phyloP scores from a whole-genome alignment of 2,329 filamentous ascomycete species.

The Emericellopsis cladophorae region DNA sequence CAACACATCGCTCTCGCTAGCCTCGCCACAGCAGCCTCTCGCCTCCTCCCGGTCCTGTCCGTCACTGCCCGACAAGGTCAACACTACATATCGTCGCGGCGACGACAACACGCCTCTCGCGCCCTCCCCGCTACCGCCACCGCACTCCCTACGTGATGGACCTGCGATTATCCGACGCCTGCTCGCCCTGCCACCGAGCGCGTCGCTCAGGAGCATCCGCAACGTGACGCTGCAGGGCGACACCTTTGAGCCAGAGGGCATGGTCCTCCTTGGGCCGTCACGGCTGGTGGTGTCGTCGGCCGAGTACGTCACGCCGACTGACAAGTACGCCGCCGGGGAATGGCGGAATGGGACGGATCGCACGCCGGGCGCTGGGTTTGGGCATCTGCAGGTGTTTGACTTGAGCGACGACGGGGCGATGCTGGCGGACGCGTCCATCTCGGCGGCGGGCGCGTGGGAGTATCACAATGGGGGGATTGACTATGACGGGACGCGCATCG shows the following conservation, averaged over 20 bases:
- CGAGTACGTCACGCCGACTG: conserved; percentile 22
- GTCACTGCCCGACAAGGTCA: not conserved
- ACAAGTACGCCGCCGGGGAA: conserved; percentile 6
- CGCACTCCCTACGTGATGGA: not conserved
- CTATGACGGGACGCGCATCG: conserved; percentile 25
- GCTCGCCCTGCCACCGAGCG: conserved; percentile 21
- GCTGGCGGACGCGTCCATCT: conserved; percentile 24
- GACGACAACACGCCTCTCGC: not conserved
- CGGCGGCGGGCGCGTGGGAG: conserved; percentile 12
- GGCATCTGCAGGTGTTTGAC: conserved; percentile 24
- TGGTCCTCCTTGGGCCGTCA: conserved; percentile 26
- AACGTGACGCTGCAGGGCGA: conserved; percentile 29
- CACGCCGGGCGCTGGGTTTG: conserved; percentile 22
- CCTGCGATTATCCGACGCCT: conserved; percentile 20
- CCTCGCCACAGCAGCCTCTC: too few relatives aligned
- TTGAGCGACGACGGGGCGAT: conserved; percentile 13
- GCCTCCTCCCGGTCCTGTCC: too few relatives aligned
- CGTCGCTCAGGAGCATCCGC: conserved; percentile 26
- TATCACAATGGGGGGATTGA: conserved; percentile 29
- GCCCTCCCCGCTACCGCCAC: not conserved
- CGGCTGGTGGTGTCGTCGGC: conserved; percentile 31
- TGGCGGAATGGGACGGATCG: conserved; percentile 33
- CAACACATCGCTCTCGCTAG: too few relatives aligned
- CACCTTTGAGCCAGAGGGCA: conserved; percentile 34
- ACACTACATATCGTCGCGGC: not conserved